Base-by-base conservation (phyloP, 139 green algal genomes). In the Chlorella sp. region DNA sequence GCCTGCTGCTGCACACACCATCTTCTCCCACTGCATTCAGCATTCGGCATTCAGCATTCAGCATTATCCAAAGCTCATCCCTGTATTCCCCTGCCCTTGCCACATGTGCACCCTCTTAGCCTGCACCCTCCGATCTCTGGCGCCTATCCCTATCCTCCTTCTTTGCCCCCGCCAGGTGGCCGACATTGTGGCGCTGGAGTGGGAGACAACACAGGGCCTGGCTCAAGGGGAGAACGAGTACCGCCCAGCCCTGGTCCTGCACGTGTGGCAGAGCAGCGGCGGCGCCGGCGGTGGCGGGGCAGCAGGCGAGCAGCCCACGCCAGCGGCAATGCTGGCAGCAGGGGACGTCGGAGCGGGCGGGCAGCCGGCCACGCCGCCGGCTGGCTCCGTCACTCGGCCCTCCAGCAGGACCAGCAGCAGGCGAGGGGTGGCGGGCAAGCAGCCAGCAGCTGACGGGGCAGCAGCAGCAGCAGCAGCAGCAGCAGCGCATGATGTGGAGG, bases 191-290 rank as follows among this genome's bases (percentile, higher is more conserved):
- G 83, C 37, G 24, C 26, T 88, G 11, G 83, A 88, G 14, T 88
- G 83, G 83, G 83, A 79, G 61, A 88, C 83, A 9, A 79, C 64
- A 2, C 83, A 88, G 66, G 80, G 83, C 66, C 83, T 88, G 64
- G 15, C 60, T 3, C 83, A 88, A 39, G 83, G 64, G 9, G 83
- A 88, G 16, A 88, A 88, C 28, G 83, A 88, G 64, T 88, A 88
- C 83, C 64, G 37, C 9, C 83, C 83, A 18, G 83, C 83, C 28
- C 61, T 88, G 64, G 83, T 88, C 28, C 64, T 88, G 64, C 83
- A 88, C 64, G 64, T 88, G 22, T 42, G 76, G 64, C 64, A 79
- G 64, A 80, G 82, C 82, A 14, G 83, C 64, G 39, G 19, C 0
- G 30, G 18, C 0, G 34, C 60, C 82, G 5, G 83, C 64, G 39